phyloP scores from a whole-genome alignment of 1,284 basidiomycete species.

The Melampsora larici-populina region DNA sequence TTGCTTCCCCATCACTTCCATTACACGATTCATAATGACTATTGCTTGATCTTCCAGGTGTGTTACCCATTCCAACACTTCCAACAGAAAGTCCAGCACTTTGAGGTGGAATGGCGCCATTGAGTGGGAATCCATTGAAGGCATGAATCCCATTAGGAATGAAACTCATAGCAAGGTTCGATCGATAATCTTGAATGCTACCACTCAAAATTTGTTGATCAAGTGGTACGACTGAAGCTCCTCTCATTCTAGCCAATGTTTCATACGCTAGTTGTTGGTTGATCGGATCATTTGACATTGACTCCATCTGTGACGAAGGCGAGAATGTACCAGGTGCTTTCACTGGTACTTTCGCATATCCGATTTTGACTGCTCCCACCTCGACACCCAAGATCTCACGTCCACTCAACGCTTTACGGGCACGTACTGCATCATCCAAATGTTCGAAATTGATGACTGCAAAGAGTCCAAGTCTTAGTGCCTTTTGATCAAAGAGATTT shows the following conservation, averaged over 20 bases:
- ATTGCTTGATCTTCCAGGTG: conserved; percentile 3
- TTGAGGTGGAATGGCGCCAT: background rate
- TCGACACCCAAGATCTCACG: conserved; percentile 91
- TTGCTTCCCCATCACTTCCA: background rate
- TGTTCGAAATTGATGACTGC: conserved; percentile 87
- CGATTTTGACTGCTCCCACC: conserved; percentile 90
- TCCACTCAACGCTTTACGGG: conserved; percentile 88
- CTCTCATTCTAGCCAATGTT: conserved; percentile 76
- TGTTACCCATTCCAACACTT: background rate
- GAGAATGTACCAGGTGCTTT: conserved; percentile 56
- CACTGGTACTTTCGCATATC: conserved; percentile 90
- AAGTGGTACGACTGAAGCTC: conserved; percentile 76
- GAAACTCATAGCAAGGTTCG: conserved; percentile 82
- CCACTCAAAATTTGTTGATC: conserved; percentile 88
- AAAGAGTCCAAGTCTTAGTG: conserved; percentile 14
- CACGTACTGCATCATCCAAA: conserved; percentile 89
- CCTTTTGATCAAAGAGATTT: background rate
- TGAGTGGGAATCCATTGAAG: conserved; percentile 36
- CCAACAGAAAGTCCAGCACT: conserved; percentile 13
- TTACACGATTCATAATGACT: conserved; percentile 10
- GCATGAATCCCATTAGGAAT: conserved; percentile 78
- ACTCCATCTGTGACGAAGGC: conserved; percentile 8
- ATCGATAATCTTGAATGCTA: conserved; percentile 86
- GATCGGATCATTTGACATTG: conserved; percentile 56
- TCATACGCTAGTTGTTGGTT: conserved; percentile 57